phyloP scores from a whole-genome alignment of 768 basidiomycete species.

The Albatrellus ellisii region DNA sequence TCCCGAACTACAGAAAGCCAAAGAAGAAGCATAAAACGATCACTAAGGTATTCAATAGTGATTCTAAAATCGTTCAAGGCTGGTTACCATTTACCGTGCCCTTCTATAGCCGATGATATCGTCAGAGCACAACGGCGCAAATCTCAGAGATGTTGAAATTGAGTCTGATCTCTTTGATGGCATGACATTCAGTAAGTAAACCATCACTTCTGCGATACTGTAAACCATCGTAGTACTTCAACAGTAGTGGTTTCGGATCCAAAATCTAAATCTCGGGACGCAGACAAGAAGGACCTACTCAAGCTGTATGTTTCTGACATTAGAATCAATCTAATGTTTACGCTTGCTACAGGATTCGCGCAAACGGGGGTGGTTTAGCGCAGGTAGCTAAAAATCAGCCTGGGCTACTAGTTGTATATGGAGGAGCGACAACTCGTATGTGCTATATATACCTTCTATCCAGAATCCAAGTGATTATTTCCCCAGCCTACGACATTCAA shows the following conservation, averaged over 20 bases:
- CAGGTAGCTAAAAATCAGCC: slow-evolving; percentile 47
- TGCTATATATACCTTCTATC: not conserved
- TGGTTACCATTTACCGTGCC: not conserved
- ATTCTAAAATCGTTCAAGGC: not conserved
- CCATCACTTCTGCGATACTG: not conserved
- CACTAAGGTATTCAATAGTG: slow-evolving; percentile 30
- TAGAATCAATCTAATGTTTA: not conserved
- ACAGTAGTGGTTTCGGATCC: slow-evolving; percentile 69
- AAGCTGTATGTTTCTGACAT: slow-evolving; percentile 37
- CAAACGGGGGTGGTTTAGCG: slow-evolving; percentile 52
- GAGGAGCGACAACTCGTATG: slow-evolving; percentile 53
- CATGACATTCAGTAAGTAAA: slow-evolving; percentile 63
- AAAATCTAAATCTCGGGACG: slow-evolving; percentile 48
- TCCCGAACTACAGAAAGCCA: slow-evolving; percentile 18
- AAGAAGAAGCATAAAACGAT: slow-evolving; percentile 50
- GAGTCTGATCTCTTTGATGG: slow-evolving; percentile 58
- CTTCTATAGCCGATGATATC: slow-evolving; percentile 38
- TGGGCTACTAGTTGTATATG: slow-evolving; percentile 49
- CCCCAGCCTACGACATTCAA: slow-evolving; percentile 59
- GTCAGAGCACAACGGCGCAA: slow-evolving; percentile 54
- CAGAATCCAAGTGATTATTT: not conserved
- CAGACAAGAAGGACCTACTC: slow-evolving; percentile 57
- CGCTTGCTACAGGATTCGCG: slow-evolving; percentile 40
- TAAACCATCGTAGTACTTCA: slow-evolving; percentile 1
- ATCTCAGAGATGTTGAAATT: slow-evolving; percentile 42